These are phyloP conservation scores for Huntiella abstrusa DNA, from an alignment of 2,329 filamentous ascomycete species.

Conservation along the genomic window DNA sequence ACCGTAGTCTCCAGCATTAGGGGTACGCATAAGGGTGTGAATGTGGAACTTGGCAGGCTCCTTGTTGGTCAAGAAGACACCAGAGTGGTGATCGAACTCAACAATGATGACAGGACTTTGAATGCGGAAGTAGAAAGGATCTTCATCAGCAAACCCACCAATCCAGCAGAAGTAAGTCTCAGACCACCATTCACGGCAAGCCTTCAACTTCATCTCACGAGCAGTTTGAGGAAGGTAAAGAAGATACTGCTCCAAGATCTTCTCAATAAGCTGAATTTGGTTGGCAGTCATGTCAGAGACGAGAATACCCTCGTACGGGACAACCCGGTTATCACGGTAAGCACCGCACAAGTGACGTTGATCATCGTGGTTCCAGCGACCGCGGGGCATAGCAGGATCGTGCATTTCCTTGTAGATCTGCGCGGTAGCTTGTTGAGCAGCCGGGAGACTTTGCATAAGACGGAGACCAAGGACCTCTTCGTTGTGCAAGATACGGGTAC, in stretches of 20 bases:
- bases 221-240: slow-evolving; percentile 44
- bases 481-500: slow-evolving; percentile 44
- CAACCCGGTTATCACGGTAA: slow-evolving; percentile 57
- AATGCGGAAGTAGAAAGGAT: slow-evolving; percentile 61
- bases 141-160: slow-evolving; percentile 43
- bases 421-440: slow-evolving; percentile 27
- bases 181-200: slow-evolving; percentile 34
- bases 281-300: slow-evolving; percentile 28
- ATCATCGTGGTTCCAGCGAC: slow-evolving; percentile 65
- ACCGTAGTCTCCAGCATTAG: slow-evolving; percentile 63
- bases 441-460: slow-evolving; percentile 46
- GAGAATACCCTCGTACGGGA: slow-evolving; percentile 52
- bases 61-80: slow-evolving; percentile 55
- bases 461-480: slow-evolving; percentile 47
- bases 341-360: slow-evolving; percentile 63
- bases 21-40: slow-evolving; percentile 52
- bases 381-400: slow-evolving; percentile 46
- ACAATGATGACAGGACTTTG: slow-evolving; percentile 57
- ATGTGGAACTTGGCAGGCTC: slow-evolving; percentile 64
- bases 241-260: slow-evolving; percentile 44
- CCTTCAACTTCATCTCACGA: slow-evolving; percentile 32
- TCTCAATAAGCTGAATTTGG: slow-evolving; percentile 36
- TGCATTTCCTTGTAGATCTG: slow-evolving; percentile 40
- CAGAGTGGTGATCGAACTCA: slow-evolving; percentile 67
- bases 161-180: slow-evolving; percentile 73